Evolutionary conservation across 176 grass and related monocot species (phyloP).

Genomic region (Carex kokanica): DNA sequence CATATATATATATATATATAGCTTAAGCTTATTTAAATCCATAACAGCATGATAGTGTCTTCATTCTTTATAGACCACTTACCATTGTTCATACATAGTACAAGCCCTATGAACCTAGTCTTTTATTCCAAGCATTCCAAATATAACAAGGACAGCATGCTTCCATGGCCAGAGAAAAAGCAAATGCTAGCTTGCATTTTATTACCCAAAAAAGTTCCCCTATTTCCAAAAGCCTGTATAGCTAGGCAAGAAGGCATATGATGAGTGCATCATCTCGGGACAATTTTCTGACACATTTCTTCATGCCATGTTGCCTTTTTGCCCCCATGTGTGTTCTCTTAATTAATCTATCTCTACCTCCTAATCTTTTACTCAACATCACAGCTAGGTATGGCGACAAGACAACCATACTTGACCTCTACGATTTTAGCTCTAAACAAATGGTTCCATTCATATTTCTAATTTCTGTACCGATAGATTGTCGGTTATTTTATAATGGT

Average conservation of each 20-base stretch:
- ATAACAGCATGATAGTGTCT: background rate
- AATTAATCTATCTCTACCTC: constrained; percentile 8
- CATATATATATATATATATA: no score
- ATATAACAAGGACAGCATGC: constrained; percentile 33
- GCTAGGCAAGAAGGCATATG: constrained; percentile 21
- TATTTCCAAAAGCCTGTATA: constrained; percentile 21
- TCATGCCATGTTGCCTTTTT: constrained; percentile 25
- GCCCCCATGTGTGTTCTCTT: constrained; percentile 22
- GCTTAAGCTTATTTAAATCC: background rate
- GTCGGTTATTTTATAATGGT: constrained; percentile 4
- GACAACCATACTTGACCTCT: constrained; percentile 18
- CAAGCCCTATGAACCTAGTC: background rate
- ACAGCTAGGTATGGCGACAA: constrained; percentile 12
- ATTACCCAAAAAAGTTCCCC: background rate
- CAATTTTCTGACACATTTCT: background rate
- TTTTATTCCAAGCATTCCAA: constrained; percentile 13
- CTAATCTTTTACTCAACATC: constrained; percentile 9
- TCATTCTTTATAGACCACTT: background rate
- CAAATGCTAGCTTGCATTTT: constrained; percentile 12
- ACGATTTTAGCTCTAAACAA: constrained; percentile 17
- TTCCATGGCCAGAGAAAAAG: constrained; percentile 30
- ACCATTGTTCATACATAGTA: background rate
- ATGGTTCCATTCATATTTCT: background rate
- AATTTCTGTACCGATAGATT: background rate
- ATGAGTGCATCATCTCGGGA: constrained; percentile 24